phyloP scores from a whole-genome alignment of 75 land plant species.

The Pinus tabuliformis region DNA sequence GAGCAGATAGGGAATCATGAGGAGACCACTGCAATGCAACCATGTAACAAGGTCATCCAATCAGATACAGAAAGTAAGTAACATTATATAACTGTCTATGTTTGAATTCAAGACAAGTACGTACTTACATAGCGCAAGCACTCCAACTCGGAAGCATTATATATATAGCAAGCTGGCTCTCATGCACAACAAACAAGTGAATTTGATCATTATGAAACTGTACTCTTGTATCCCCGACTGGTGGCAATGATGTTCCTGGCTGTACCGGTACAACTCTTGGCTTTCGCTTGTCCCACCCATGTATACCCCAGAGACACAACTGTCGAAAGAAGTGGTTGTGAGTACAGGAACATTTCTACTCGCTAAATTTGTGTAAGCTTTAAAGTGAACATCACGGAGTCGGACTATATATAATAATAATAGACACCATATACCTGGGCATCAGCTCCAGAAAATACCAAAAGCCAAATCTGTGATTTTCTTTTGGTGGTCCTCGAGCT shows the following conservation, averaged over 20 bases:
- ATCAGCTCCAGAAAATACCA: too few relatives aligned
- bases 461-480: too few relatives aligned
- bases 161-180: slow-evolving; percentile 60
- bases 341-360: slow-evolving; percentile 17
- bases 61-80: slow-evolving; percentile 8
- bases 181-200: slow-evolving; percentile 53
- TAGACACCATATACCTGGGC: too few relatives aligned
- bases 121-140: slow-evolving; percentile 36
- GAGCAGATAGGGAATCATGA: slow-evolving; percentile 42
- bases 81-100: slow-evolving; percentile 24
- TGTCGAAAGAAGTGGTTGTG: slow-evolving; percentile 26
- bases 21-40: slow-evolving; percentile 61
- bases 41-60: neutral
- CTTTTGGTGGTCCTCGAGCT: too few relatives aligned
- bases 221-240: slow-evolving; percentile 58
- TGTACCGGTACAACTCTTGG: slow-evolving; percentile 48
- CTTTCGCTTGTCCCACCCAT: slow-evolving; percentile 75
- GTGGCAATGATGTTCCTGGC: slow-evolving; percentile 35
- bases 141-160: slow-evolving; percentile 57
- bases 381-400: neutral
- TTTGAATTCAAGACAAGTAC: slow-evolving; percentile 7
- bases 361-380: slow-evolving; percentile 35
- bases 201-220: slow-evolving; percentile 68
- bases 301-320: slow-evolving; percentile 74
- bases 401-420: neutral